These are phyloP conservation scores for Wallacemonas collosoma DNA, from an alignment of 208 protist genomes.

Conservation along the genomic window DNA sequence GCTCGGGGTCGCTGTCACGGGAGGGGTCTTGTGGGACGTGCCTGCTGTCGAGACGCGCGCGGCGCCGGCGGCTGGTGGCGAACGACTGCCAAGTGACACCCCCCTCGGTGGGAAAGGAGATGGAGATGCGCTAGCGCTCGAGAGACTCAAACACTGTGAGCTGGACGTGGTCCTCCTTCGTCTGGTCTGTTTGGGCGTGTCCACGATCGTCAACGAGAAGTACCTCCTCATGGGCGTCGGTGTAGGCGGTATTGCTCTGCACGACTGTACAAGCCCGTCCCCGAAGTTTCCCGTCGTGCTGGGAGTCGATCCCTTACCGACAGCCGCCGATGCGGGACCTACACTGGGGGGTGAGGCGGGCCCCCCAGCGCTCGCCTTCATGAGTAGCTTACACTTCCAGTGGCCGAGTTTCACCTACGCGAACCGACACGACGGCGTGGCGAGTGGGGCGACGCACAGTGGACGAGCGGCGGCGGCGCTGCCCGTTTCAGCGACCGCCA, in stretches of 20 bases:
- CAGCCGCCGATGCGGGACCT: background rate
- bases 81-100: too few species aligned
- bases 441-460: background rate
- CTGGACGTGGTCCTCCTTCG: conserved; percentile 64
- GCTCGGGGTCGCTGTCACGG: background rate
- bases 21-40: background rate
- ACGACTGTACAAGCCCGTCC: conserved; percentile 64
- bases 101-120: background rate
- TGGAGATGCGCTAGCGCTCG: conserved; percentile 26
- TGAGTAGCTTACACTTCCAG: background rate
- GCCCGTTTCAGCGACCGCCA: conserved; percentile 2
- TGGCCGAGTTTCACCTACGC: background rate
- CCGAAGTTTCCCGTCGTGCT: conserved; percentile 42
- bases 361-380: background rate
- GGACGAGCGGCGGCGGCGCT: conserved; percentile 21
- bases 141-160: conserved; percentile 25
- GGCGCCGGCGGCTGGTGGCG: background rate
- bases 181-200: conserved; percentile 41
- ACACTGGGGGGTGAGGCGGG: background rate
- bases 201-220: conserved; percentile 46
- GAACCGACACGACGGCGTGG: background rate
- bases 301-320: conserved; percentile 10
- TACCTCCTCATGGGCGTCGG: conserved; percentile 46
- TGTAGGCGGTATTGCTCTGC: conserved; percentile 40
- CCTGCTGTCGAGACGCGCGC: background rate